Conservation (phyloP, 192 early-diverging fungal species). For the Mortierella claussenii region DNA sequence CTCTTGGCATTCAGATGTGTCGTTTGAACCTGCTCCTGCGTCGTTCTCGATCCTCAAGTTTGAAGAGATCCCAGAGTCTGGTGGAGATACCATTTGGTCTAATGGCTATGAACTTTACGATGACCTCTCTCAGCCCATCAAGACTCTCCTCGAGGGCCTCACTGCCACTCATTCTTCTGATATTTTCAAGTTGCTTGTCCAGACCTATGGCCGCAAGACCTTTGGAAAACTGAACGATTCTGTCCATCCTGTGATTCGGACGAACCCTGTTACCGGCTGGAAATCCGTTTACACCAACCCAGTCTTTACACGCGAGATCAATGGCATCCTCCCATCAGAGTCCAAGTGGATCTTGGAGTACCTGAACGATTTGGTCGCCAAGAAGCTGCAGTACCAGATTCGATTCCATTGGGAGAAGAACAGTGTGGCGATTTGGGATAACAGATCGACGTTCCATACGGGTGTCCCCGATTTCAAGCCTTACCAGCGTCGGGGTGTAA, state of each 20-base stretch:
- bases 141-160: conserved; percentile 64
- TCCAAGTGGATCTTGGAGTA: conserved; percentile 68
- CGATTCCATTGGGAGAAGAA: conserved; percentile 68
- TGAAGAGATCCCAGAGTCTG: conserved; percentile 46
- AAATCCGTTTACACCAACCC: conserved; percentile 75
- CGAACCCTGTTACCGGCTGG: conserved; percentile 77
- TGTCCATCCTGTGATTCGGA: conserved; percentile 64
- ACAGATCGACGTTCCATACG: conserved; percentile 65
- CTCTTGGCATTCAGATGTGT: conserved; percentile 43
- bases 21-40: conserved; percentile 47
- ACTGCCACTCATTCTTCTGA: conserved; percentile 60
- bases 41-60: conserved; percentile 53
- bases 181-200: conserved; percentile 29
- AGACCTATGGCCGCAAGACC: conserved; percentile 45
- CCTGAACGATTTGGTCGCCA: conserved; percentile 62
- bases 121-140: conserved; percentile 62
- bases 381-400: conserved; percentile 64
- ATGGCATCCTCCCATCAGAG: conserved; percentile 60
- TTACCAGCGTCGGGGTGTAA: conserved; percentile 30
- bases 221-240: conserved; percentile 48
- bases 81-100: conserved; percentile 57
- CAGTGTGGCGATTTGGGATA: conserved; percentile 76
- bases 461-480: conserved; percentile 52
- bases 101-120: conserved; percentile 56
- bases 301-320: conserved; percentile 69